Evolutionary conservation across 306 rosid genomes (phyloP), one percentile per base, ranked within the genome.

Genomic region (Ormosia emarginata): DNA sequence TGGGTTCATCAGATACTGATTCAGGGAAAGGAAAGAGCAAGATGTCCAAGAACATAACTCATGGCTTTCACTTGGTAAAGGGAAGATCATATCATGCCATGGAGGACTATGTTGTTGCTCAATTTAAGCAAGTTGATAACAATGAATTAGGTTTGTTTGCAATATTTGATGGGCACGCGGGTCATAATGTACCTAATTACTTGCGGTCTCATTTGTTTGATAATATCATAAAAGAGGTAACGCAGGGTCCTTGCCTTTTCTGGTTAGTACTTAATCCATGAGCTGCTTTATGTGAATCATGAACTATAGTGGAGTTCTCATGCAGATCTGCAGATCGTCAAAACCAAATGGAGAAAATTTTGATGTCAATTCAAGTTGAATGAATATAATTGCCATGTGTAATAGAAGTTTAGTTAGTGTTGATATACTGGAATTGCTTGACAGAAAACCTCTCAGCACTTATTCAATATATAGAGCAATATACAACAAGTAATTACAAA

Each of bases 21-120:
- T 93, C 99, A 36, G 99, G 99, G 75, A 95, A 95, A 85, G 99
- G 99, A 67, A 95, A 95, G 91, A 95, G 99, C 93, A 95, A 95
- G 91, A 86, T 92, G 85, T 90, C 87, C 0, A 92, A 92, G 85
- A 53, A 82, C 72, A 56, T 92, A 40, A 92, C 91, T 75, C 98
- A 92, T 71, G 99, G 98, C 55, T 95, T 85, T 81, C 95, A 93
- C 80, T 85, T 95, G 98, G 96, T 93, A 10, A 89, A 95, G 77
- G 99, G 97, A 69, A 93, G 84, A 86, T 90, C 93, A 15, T 77
- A 89, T 52, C 98, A 90, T 81, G 86, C 87, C 76, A 95, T 95
- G 99, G 98, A 95, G 85, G 99, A 93, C 47, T 95, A 87, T 74
- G 87, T 92, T 40, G 96, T 92, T 84, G 99, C 97, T 32, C 85